Evolutionary conservation across 441 rosid genomes (phyloP), one percentile per base, ranked within the genome.

Genomic region (Gossypium lobatum): DNA sequence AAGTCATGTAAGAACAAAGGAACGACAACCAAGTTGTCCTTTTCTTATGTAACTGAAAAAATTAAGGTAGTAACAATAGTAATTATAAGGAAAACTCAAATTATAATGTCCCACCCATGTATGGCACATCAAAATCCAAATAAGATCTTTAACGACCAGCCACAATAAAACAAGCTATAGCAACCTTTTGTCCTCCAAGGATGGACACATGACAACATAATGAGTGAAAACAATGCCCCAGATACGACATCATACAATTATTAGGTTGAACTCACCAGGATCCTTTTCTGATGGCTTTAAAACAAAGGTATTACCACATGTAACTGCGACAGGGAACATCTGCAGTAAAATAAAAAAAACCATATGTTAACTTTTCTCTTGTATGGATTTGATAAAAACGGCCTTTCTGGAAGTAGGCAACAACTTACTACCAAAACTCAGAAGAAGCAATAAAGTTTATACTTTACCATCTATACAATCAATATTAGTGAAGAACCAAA

Each of bases 281-380:
- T 92, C 97, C 83, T 94, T 94, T 81, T 94, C 98, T 1, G 97
- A 90, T 78, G 97, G 98, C 91, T 94, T 94, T 60, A 92, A 81
- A 74, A 94, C 82, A 88, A 80, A 91, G 39, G 98, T 94, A 80
- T 94, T 94, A 28, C 98, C 98, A 78, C 98, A 90, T 16, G 98
- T 87, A 75, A 88, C 91, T 10, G 98, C 97, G 71, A 94, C 64
- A 0, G 98, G 98, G 74, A 94, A 94, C 98, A 94, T 94, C 98
- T 68, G 21, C 45, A 61, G 13, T 20, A 42, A 63, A 63, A 63
- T 17, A 1, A 17, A 9, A 63, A 63, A 16, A 34, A 63, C 6
- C 6, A 63, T 37, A 63, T 34, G 23, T n/a, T 0, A 37, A 18
- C 20, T 63, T 61, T 37, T 17, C 68, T 63, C 68, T 17, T 61